A percentile compares a stretch with the other conserved stretches of the same genome.
phyloP scores from a whole-genome alignment of 2,329 filamentous ascomycete genomes.

The Botrytis tulipae region DNA sequence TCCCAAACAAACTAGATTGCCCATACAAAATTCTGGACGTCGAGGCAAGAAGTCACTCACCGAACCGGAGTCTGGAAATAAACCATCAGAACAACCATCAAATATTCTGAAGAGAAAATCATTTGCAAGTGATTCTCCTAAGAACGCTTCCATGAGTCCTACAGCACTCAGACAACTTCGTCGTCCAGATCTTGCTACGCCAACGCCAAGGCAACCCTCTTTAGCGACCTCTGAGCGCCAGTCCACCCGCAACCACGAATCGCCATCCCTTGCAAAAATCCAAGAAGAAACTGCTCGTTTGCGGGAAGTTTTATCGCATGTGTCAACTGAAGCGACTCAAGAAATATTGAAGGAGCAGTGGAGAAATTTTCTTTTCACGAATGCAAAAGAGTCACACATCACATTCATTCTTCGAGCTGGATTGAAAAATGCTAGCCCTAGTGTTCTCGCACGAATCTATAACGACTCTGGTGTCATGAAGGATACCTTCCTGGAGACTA shows the following conservation, averaged over 20 bases:
- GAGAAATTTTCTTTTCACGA: constrained; percentile 30
- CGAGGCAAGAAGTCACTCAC: not conserved
- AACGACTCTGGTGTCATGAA: constrained; percentile 30
- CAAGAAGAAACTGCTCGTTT: constrained; percentile 29
- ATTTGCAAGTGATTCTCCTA: not conserved
- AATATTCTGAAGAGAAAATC: constrained; percentile 2
- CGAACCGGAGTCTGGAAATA: not conserved
- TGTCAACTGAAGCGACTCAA: constrained; percentile 30
- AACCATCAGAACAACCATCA: not conserved
- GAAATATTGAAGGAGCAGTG: constrained; percentile 29
- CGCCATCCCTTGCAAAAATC: not conserved
- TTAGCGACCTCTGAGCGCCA: not conserved
- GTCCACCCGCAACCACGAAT: not conserved
- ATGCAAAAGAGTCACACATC: constrained; percentile 30
- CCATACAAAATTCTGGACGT: not conserved
- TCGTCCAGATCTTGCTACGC: not conserved
- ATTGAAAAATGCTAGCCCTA: constrained; percentile 30
- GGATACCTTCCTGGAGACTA: constrained; percentile 24
- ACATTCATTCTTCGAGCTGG: constrained; percentile 33
- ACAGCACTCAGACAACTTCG: not conserved
- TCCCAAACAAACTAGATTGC: not conserved
- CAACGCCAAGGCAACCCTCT: not conserved
- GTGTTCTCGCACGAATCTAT: constrained; percentile 29
- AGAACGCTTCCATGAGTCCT: not conserved
- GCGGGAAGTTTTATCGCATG: constrained; percentile 26